A percentile compares a stretch with the other conserved stretches of the same genome.
phyloP scores from a whole-genome alignment of 2,329 filamentous ascomycete genomes.

The Ascochyta rabiei region DNA sequence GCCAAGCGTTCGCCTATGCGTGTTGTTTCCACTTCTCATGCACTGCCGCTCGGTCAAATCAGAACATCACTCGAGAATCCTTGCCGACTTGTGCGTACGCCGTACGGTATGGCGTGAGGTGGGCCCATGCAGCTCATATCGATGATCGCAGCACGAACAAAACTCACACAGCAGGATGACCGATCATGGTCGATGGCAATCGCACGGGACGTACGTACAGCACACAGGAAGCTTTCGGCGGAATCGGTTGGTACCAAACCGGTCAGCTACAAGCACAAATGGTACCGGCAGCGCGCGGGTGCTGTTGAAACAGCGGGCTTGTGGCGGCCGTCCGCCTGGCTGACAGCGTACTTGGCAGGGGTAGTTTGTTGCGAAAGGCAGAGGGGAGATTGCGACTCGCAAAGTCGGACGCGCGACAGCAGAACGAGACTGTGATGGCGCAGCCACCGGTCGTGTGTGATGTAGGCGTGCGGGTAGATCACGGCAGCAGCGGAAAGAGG shows the following conservation, averaged over 20 bases:
- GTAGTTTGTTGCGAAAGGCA: background rate
- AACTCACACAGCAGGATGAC: constrained; percentile 5
- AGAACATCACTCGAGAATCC: too few species aligned
- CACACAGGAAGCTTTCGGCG: constrained; percentile 8
- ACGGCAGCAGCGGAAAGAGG: constrained; percentile 1
- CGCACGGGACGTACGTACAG: background rate
- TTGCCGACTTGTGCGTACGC: too few species aligned
- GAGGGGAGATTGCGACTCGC: constrained; percentile 3
- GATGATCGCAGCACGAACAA: constrained; percentile 7
- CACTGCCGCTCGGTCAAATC: too few species aligned
- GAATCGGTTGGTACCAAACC: background rate
- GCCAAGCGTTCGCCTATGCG: too few species aligned
- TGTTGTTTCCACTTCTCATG: too few species aligned
- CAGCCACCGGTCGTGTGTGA: constrained; percentile 3
- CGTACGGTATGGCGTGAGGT: background rate
- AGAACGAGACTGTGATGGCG: background rate
- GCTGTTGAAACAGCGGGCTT: constrained; percentile 12
- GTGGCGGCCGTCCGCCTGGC: background rate
- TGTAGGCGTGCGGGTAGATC: constrained; percentile 6
- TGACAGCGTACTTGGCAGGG: constrained; percentile 18
- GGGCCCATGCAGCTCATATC: constrained; percentile 1
- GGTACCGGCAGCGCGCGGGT: constrained; percentile 1
- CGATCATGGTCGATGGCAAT: constrained; percentile 1
- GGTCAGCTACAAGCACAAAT: constrained; percentile 1
- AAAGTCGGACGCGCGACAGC: background rate